Conservation (phyloP, 495 filamentous ascomycete genomes). For the Xylona heveae region DNA sequence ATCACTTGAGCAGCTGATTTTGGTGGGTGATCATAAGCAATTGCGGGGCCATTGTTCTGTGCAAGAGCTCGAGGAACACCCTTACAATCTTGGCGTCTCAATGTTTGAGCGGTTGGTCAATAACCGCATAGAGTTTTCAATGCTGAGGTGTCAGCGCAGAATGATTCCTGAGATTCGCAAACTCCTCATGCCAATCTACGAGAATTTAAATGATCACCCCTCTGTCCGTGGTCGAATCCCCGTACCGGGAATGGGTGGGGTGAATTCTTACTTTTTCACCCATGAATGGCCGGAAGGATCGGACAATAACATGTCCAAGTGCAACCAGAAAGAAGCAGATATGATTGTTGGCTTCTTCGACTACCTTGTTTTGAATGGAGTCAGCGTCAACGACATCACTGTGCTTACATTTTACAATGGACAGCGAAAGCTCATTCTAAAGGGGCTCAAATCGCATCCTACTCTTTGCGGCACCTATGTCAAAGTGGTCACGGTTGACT, state of each 20-base stretch:
- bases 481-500: slow-evolving; percentile 72
- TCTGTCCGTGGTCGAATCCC: slow-evolving; percentile 36
- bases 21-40: slow-evolving; percentile 57
- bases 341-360: slow-evolving; percentile 57
- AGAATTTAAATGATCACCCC: slow-evolving; percentile 43
- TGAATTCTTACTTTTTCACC: slow-evolving; percentile 29
- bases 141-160: slow-evolving; percentile 34
- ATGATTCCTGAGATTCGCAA: slow-evolving; percentile 55
- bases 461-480: slow-evolving; percentile 26
- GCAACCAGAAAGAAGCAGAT: slow-evolving; percentile 51
- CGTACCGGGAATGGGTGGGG: slow-evolving; percentile 60
- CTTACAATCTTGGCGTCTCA: slow-evolving; percentile 43
- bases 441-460: slow-evolving; percentile 24
- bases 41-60: slow-evolving; percentile 40
- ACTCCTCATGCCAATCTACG: slow-evolving; percentile 45
- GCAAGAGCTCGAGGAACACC: slow-evolving; percentile 26
- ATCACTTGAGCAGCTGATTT: slow-evolving; percentile 47
- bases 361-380: slow-evolving; percentile 50
- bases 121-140: slow-evolving; percentile 41
- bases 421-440: slow-evolving; percentile 45
- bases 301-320: slow-evolving; percentile 44
- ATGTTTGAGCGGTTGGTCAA: slow-evolving; percentile 60
- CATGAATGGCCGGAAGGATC: slow-evolving; percentile 46
- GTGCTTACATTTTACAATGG: slow-evolving; percentile 85
- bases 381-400: slow-evolving; percentile 40